Base-by-base conservation (phyloP, 345 rosid genomes). In the Schrenkiella parvula region DNA sequence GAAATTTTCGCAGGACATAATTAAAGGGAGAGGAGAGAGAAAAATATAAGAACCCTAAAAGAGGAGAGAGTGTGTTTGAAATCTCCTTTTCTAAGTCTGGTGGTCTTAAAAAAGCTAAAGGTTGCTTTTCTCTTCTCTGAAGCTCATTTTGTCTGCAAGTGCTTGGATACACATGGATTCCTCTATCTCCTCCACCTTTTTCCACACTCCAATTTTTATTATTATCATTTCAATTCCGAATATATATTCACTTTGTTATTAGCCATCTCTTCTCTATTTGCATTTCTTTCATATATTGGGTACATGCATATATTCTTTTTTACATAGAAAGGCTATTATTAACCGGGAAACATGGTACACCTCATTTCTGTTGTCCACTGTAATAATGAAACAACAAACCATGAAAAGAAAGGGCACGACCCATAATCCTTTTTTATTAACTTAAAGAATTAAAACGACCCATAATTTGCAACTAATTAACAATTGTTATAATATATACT, bases 131-230 rank as follows among this genome's bases (percentile, higher is more conserved):
- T 80, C 76, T 79, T 70, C 81, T 85, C 92, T 85, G 91, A 85
- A 82, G 68, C 82, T 82, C 83, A 58, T 74, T 84, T 87, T 87
- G 89, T 87, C 91, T 79, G 63, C 51, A 72, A 77, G 86, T 76
- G 86, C 84, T 87, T 87, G 92, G 92, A 82, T 62, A 80, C 73
- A 84, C 78, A 71, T 83, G 83, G 92, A 85, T 85, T 87, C 89
- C 82, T 69, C 80, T 53, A 48, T 72, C 79, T 80, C 81, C 66
- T 69, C 67, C 51, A 64, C 77, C 73, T 64, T 69, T 70, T 54
- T 47, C 66, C 71, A 70, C 43, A 69, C 12, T 62, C 22, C 64
- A 18, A 48, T 77, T 75, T 55, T 28, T 53, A 50, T 72, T 75
- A 58, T 62, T 75, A 62, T 69, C 54, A 64, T 55, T 54, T 70